Percentiles rank a stretch among this genome's conserved stretches.
Evolutionary conservation across 2,329 filamentous ascomycete species (phyloP).

Genomic region (Gaeumannomyces tritici): DNA sequence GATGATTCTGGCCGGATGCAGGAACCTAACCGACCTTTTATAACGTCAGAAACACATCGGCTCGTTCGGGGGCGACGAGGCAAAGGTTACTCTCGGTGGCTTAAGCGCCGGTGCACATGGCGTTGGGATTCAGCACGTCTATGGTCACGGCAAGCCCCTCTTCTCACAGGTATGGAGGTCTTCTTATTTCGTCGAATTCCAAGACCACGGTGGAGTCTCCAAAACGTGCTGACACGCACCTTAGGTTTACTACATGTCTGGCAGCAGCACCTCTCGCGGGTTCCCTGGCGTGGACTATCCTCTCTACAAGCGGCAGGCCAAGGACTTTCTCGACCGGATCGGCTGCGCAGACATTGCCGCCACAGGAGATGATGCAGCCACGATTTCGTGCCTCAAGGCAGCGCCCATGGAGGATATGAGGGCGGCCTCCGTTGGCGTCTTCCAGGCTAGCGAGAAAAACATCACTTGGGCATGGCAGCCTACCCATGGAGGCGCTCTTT

Average conservation of each 20-base stretch:
- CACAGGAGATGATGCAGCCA: background rate
- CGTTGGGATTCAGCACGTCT: conserved; percentile 2
- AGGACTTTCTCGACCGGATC: background rate
- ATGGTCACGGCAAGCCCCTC: background rate
- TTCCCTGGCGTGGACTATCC: conserved; percentile 1
- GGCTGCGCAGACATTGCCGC: background rate
- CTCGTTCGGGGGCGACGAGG: background rate
- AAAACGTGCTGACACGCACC: too few species aligned
- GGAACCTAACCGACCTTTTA: too few species aligned
- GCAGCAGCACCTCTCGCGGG: background rate
- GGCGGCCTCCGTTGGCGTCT: conserved; percentile 14
- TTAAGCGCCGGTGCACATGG: background rate
- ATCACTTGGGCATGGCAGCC: conserved; percentile 43
- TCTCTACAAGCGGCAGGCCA: background rate
- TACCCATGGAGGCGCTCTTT: conserved; percentile 29
- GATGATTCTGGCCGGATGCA: too few species aligned
- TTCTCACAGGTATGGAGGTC: too few species aligned
- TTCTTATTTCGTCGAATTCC: too few species aligned
- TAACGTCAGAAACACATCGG: background rate
- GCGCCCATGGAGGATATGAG: background rate
- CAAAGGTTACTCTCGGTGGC: background rate
- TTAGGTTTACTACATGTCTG: conserved; percentile 2
- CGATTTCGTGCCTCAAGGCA: background rate
- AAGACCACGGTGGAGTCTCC: too few species aligned
- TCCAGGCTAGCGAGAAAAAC: conserved; percentile 21